A percentile compares a stretch with the other conserved stretches of the same genome.
These are phyloP conservation scores for Shiraia sp. DNA, from an alignment of 2,329 filamentous ascomycete genomes.

Conservation along the genomic window DNA sequence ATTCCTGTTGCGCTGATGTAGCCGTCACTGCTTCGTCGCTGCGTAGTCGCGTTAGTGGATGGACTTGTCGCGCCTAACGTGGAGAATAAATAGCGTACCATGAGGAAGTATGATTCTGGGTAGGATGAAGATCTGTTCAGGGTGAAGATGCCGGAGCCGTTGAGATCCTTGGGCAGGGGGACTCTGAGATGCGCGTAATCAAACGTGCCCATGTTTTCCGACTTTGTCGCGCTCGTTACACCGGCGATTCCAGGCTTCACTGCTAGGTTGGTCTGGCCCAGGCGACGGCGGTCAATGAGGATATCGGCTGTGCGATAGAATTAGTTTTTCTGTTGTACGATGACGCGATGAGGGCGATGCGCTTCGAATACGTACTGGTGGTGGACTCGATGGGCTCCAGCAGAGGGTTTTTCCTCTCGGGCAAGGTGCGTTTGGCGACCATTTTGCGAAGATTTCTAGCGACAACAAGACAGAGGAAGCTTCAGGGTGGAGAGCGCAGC, in stretches of 20 bases:
- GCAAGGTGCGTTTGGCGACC: slow-evolving; percentile 55
- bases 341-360: slow-evolving; percentile 26
- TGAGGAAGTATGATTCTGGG: slow-evolving; percentile 94
- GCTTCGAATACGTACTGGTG: slow-evolving; percentile 57
- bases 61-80: slow-evolving; percentile 10
- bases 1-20: slow-evolving; percentile 86
- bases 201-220: slow-evolving; percentile 77
- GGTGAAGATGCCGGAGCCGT: slow-evolving; percentile 87
- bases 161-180: slow-evolving; percentile 86
- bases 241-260: slow-evolving; percentile 78
- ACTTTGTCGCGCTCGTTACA: slow-evolving; percentile 71
- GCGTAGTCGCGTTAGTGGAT: slow-evolving; percentile 33
- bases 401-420: slow-evolving; percentile 66
- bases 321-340: slow-evolving; percentile 24
- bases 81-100: slow-evolving; percentile 58
- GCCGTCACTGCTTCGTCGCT: slow-evolving; percentile 81
- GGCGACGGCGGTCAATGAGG: slow-evolving; percentile 79
- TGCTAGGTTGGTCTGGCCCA: slow-evolving; percentile 89
- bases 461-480: slow-evolving; percentile 8
- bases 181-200: slow-evolving; percentile 96
- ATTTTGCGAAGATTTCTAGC: slow-evolving; percentile 27
- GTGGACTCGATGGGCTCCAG: slow-evolving; percentile 66
- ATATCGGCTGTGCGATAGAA: slow-evolving; percentile 47
- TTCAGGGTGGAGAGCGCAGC: slow-evolving; percentile 29
- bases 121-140: slow-evolving; percentile 61